Evolutionary conservation across 169 alveolate genomes (phyloP).

Genomic region (Cytauxzoon felis): DNA sequence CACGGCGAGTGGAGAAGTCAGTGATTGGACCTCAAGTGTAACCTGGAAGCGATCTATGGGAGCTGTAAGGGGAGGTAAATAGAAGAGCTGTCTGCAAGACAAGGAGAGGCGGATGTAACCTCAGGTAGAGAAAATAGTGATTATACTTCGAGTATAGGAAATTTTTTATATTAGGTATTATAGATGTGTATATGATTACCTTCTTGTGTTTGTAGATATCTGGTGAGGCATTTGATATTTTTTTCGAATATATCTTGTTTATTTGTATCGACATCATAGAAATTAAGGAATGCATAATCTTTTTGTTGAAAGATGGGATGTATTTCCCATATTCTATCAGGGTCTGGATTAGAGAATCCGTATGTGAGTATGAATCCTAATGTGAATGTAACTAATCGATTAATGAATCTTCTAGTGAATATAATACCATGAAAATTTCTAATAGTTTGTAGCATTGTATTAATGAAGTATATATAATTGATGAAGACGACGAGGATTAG

Average conservation of each 20-base stretch:
- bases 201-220: slow-evolving; percentile 70
- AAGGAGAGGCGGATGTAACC: too few relatives aligned
- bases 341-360: slow-evolving; percentile 70
- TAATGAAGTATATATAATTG: neutral
- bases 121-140: too few relatives aligned
- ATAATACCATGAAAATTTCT: slow-evolving; percentile 30
- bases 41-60: too few relatives aligned
- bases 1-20: too few relatives aligned
- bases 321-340: slow-evolving; percentile 70
- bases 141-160: too few relatives aligned
- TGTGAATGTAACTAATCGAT: slow-evolving; percentile 37
- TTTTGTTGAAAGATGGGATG: slow-evolving; percentile 68
- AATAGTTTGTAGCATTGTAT: slow-evolving; percentile 22
- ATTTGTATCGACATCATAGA: slow-evolving; percentile 63
- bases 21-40: too few relatives aligned
- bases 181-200: slow-evolving; percentile 54
- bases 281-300: slow-evolving; percentile 68
- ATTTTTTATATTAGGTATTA: slow-evolving; percentile 20
- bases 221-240: slow-evolving; percentile 63
- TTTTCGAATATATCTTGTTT: slow-evolving; percentile 60
- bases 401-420: slow-evolving; percentile 44
- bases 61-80: too few relatives aligned
- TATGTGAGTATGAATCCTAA: slow-evolving; percentile 62
- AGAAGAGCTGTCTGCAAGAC: too few relatives aligned
- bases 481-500: neutral